phyloP scores from a whole-genome alignment of 768 basidiomycete genomes.

The Tylopilus intermedius region DNA sequence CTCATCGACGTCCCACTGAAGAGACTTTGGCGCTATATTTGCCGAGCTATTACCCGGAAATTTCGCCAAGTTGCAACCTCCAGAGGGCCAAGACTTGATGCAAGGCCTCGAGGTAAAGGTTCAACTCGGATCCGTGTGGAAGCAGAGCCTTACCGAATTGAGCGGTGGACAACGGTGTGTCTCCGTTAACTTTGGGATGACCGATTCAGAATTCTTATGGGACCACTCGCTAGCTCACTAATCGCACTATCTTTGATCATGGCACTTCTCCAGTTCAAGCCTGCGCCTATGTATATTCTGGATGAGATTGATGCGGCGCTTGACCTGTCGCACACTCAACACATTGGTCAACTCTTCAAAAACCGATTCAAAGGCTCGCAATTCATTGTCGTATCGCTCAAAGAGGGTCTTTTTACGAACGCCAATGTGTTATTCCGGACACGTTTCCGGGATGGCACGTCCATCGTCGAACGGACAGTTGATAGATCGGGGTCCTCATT shows the following conservation, averaged over 20 bases:
- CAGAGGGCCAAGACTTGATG: constrained; percentile 90
- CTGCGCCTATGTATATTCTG: constrained; percentile 98
- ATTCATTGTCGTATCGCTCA: constrained; percentile 95
- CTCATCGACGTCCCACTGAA: constrained; percentile 26
- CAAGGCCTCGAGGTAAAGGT: constrained; percentile 98
- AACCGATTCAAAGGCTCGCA: constrained; percentile 97
- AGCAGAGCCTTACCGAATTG: constrained; percentile 92
- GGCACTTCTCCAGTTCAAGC: constrained; percentile 98
- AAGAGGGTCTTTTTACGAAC: constrained; percentile 96
- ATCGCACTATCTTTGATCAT: constrained; percentile 98
- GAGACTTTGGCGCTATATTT: constrained; percentile 96
- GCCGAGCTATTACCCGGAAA: constrained; percentile 94
- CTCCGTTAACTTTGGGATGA: neutral
- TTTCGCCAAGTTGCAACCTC: constrained; percentile 90
- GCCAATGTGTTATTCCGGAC: constrained; percentile 95
- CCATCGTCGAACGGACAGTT: constrained; percentile 77
- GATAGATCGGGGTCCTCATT: constrained; percentile 53
- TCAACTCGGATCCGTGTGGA: constrained; percentile 91
- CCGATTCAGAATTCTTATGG: neutral
- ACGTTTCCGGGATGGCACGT: constrained; percentile 90
- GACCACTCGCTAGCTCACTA: constrained; percentile 59
- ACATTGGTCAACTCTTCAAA: constrained; percentile 96
- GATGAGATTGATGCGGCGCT: constrained; percentile 98
- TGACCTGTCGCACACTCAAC: constrained; percentile 93
- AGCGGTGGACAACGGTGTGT: constrained; percentile 93